Base-by-base conservation (phyloP, 306 rosid genomes). In the Vigna mungo region DNA sequence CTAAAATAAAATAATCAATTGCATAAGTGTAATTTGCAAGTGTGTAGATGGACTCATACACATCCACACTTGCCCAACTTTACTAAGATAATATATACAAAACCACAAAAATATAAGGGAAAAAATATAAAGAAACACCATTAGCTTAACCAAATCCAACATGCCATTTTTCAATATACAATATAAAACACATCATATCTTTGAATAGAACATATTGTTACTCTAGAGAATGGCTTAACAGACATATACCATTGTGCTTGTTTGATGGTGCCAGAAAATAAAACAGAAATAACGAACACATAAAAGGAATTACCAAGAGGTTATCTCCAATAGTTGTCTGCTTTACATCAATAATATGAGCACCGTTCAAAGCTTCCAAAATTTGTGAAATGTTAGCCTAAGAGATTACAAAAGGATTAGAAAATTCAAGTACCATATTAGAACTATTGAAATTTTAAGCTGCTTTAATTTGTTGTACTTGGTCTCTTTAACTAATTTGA, bases 221-320 rank as follows among this genome's bases (percentile, higher is more conserved):
- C 23, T 2, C 23, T 32, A 60, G 43, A 27, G 8, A 60, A 60
- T 17, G 15, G 4, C 14, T 14, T 62, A 34, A 47, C 46, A 32
- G 13, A 34, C 67, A 34, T 4, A 16, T 34, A 16, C 14, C 3
- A n/a, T 15, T 16, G 32, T 34, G 23, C 9, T 46, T 62, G 46
- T 16, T 61, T 32, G 44, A 15, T 61, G 43, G 41, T 61, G 68
- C 68, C 44, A 61, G 13, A 27, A 61, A 61, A 30, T 2, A 32
- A 14, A 59, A 27, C 64, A 13, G 30, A 23, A 58, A 15, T 6
- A 2, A 30, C 7, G 34, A 62, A 32, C 68, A 62, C 23, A 62
- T 16, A 62, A 47, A 34, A 34, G 68, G 25, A 64, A 64, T 64
- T 64, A 64, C 49, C 70, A 64, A n/a, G 30, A 64, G 49, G 5